Percentiles rank a stretch among this genome's conserved stretches.
phyloP scores from a whole-genome alignment of 352 stramenopile genomes.

The Phytophthora gonapodyides region DNA sequence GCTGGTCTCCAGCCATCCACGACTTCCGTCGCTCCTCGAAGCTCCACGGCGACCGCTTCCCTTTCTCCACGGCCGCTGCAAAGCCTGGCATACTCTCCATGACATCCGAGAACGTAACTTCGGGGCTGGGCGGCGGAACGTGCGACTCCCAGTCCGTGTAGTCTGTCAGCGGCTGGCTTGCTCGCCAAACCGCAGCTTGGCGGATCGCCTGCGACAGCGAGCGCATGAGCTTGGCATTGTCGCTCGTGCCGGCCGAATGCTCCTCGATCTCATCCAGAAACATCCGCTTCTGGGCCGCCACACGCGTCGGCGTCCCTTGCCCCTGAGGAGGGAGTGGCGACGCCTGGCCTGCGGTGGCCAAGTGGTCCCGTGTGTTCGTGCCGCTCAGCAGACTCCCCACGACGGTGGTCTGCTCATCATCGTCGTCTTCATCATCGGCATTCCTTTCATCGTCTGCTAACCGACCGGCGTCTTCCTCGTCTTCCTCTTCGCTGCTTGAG shows the following conservation, averaged over 20 bases:
- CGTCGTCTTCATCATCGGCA: conserved; percentile 65
- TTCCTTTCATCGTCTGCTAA: conserved; percentile 53
- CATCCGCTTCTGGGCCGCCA: conserved; percentile 31
- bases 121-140: conserved; percentile 53
- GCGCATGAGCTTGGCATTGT: conserved; percentile 72
- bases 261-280: conserved; percentile 81
- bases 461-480: conserved; percentile 51
- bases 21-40: conserved; percentile 71
- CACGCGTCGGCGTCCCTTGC: conserved; percentile 23
- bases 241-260: conserved; percentile 53
- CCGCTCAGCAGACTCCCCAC: conserved; percentile 79
- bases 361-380: conserved; percentile 61
- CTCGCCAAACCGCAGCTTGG: conserved; percentile 77
- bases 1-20: conserved; percentile 71
- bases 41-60: conserved; percentile 51
- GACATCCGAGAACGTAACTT: conserved; percentile 80
- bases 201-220: conserved; percentile 79
- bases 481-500: conserved; percentile 80
- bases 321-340: conserved; percentile 20
- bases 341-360: conserved; percentile 14
- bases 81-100: conserved; percentile 71
- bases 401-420: conserved; percentile 80
- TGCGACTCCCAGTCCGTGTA: conserved; percentile 74
- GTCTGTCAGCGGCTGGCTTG: conserved; percentile 69
- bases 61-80: conserved; percentile 40